Evolutionary conservation across 2,329 filamentous ascomycete genomes (phyloP), one percentile per base, ranked within the genome.

Genomic region (Talaromyces amestolkiae): DNA sequence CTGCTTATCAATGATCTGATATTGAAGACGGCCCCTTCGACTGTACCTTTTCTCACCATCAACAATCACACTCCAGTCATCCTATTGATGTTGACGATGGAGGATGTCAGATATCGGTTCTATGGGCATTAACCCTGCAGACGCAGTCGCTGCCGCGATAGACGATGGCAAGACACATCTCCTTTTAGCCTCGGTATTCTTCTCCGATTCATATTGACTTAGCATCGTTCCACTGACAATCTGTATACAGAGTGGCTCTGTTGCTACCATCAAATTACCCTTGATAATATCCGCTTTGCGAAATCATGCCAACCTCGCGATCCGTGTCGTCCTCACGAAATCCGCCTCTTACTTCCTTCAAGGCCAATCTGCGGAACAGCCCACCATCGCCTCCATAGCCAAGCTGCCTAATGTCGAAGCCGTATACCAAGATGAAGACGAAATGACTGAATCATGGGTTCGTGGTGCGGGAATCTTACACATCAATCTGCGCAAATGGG

Each of bases 251-350:
- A 65, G 63, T n/a, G 89, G 89, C 58, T 89, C 90, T 0, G 92
- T 96, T n/a, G 93, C 93, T 15, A 92, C 91, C 7, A 96, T 97
- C 73, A 97, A 97, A 75, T 80, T 92, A 2, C 87, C 87, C 1
- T 81, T 85, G 45, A 91, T 93, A 69, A 82, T 90, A 66, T 67
- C 75, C 49, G 70, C 78, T 0, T 71, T 84, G 19, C 82, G 83
- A 69, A 73, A 75, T 41, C 69, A 79, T 58, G 68, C 76, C 19
- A 79, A 80, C 45, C 82, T 97, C 65, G 92, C 91, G 10, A 92
- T 98, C 75, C 90, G 93, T n/a, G 80, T 98, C 62, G 81, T 98
- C 66, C 84, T 98, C 66, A 96, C 93, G 3, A 78, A 85, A 37
- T 87, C 89, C 1, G 91, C 94, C 0, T 79, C 84, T 27, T 84